Conservation (phyloP, 176 grass and related monocot species). For the Oryza officinalis region DNA sequence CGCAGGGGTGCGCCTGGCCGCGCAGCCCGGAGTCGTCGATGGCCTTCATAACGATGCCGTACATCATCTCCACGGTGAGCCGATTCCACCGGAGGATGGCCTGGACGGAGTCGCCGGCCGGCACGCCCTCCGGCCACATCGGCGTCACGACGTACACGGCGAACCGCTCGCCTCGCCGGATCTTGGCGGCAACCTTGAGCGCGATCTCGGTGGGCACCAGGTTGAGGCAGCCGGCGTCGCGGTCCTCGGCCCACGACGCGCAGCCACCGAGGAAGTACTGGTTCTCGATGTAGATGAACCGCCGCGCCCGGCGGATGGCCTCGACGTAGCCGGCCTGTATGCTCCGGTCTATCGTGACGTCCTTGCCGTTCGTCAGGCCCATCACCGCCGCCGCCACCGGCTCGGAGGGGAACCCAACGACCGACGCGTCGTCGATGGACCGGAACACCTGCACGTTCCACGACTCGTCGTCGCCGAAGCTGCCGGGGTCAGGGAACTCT, state of each 20-base stretch:
- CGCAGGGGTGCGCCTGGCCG: conserved; percentile 71
- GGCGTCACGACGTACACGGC: conserved; percentile 75
- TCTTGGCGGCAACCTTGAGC: conserved; percentile 74
- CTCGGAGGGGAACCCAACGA: conserved; percentile 61
- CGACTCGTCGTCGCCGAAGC: conserved; percentile 11
- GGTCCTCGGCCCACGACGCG: conserved; percentile 63
- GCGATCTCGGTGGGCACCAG: conserved; percentile 87
- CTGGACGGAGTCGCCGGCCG: conserved; percentile 59
- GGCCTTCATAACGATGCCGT: conserved; percentile 57
- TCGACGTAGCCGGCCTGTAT: conserved; percentile 70
- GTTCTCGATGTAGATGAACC: conserved; percentile 92
- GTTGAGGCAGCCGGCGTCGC: conserved; percentile 69
- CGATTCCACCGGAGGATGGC: conserved; percentile 81
- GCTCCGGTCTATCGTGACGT: conserved; percentile 77
- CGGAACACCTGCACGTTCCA: conserved; percentile 96
- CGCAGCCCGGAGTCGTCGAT: conserved; percentile 68
- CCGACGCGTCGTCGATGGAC: conserved; percentile 88
- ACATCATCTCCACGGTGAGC: conserved; percentile 84
- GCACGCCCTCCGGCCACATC: conserved; percentile 88
- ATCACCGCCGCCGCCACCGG: conserved; percentile 35
- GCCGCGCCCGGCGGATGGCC: conserved; percentile 73
- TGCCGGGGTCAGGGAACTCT: conserved; percentile 37
- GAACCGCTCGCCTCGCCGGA: conserved; percentile 66
- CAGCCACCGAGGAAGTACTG: conserved; percentile 97
- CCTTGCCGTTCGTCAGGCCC: conserved; percentile 66